Base-by-base conservation (phyloP, 2,329 filamentous ascomycete genomes). In the Akanthomyces muscarius region DNA sequence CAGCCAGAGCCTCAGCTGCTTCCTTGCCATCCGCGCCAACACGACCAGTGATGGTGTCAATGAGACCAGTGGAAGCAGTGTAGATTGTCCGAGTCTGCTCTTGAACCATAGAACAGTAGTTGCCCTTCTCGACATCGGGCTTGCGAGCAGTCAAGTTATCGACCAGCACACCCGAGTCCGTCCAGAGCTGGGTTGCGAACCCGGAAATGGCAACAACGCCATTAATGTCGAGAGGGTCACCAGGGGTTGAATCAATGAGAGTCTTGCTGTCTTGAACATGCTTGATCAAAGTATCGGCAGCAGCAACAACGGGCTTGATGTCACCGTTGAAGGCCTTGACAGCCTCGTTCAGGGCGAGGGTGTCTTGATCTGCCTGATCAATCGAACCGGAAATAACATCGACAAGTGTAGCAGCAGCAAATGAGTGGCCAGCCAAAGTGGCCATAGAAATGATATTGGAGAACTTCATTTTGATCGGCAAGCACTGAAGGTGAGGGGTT, bases 401-500 rank as follows among this genome's bases (percentile, higher is more conserved):
- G 28, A 52, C 21, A 5, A 8, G 50, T 23, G 45, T 36, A 18
- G 45, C 52, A 6, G 48, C 5, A 4, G 38, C 18, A 21, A 21
- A 1, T 21, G 21, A 21, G 53, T 53, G 10, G 45, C 21, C 18
- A 8, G 11, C 36, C 21, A 58, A 10, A 25, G 8, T 7, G 38
- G 38, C n/a, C 4, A 63, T 6, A 14, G 54, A 25, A n/a, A 53
- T 1, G 14, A 18, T 38, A 0, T 5, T 10, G n/a, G 61, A 51
- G 10, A 63, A 38, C 45, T 47, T 63, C 61, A 63, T 63, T 10
- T 14, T 63, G 50, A 3, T 13, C 8, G n/a, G 21, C 21, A 16
- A 16, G 5, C 10, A 36, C 11, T n/a, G 21, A 18, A 13, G 14
- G 21, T 8, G 28, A 41, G 2, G 30, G n/a, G 30, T 13, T 21